A percentile compares a stretch with the other conserved stretches of the same genome.
Evolutionary conservation across 495 filamentous ascomycete genomes (phyloP).

Genomic region (Zalerion maritima): DNA sequence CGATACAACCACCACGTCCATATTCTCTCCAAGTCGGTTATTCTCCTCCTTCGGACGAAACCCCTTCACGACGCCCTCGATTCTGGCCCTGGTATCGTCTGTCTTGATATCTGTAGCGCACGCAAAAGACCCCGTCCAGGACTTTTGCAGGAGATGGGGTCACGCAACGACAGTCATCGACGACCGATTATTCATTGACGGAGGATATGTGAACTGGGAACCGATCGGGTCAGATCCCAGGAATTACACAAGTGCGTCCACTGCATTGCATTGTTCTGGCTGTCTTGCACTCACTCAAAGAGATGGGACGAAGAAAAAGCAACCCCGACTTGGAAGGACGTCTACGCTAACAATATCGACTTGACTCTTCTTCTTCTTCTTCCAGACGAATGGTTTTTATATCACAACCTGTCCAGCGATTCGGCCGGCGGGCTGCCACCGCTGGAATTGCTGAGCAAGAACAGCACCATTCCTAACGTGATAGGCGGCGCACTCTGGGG

Average conservation of each 20-base stretch:
- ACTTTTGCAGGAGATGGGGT: conserved; percentile 37
- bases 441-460: neutral
- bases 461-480: neutral
- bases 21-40: too few species aligned
- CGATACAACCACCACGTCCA: too few species aligned
- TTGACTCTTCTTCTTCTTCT: neutral
- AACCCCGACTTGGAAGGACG: too few species aligned
- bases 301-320: too few species aligned
- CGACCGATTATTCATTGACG: conserved; percentile 37
- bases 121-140: conserved; percentile 28
- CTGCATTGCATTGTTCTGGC: conserved; percentile 1
- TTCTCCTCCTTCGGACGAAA: too few species aligned
- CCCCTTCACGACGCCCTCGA: too few species aligned
- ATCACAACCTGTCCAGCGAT: conserved; percentile 19
- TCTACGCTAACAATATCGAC: too few species aligned
- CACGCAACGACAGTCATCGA: conserved; percentile 38
- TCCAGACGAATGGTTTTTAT: conserved; percentile 20
- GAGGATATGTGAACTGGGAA: conserved; percentile 34
- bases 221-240: conserved; percentile 25
- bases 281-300: too few species aligned
- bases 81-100: too few species aligned
- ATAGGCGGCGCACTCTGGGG: conserved; percentile 26
- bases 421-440: neutral
- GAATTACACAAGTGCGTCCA: conserved; percentile 34
- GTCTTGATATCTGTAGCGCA: too few species aligned